A percentile compares a stretch with the other conserved stretches of the same genome.
These are phyloP conservation scores for Coniochaeta sp. DNA, from an alignment of 2,329 filamentous ascomycete species.

Conservation along the genomic window DNA sequence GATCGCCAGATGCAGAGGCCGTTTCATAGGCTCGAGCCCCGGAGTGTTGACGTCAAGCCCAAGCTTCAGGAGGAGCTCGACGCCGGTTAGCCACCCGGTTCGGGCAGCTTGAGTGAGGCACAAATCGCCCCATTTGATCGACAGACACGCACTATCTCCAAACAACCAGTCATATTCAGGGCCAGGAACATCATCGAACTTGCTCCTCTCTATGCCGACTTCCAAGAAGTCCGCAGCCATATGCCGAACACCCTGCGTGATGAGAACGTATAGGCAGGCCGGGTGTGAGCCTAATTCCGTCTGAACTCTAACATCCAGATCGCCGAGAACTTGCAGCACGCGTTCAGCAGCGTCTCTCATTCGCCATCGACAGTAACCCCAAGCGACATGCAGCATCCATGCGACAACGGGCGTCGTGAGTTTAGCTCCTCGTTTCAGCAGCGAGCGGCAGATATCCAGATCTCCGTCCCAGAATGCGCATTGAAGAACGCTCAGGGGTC, in stretches of 20 bases:
- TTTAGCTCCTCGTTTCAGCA: not conserved
- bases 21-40: not conserved
- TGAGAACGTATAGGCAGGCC: not conserved
- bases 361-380: slow-evolving; percentile 1
- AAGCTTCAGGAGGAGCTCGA: not conserved
- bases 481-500: not conserved
- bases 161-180: not conserved
- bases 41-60: not conserved
- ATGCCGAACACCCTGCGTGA: not conserved
- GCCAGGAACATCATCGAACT: not conserved
- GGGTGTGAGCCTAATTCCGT: not conserved
- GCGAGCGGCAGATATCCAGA: not conserved
- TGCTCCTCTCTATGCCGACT: not conserved
- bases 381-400: not conserved
- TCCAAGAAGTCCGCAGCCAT: not conserved
- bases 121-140: not conserved
- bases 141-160: not conserved
- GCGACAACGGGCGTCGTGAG: not conserved
- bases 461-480: slow-evolving; percentile 1
- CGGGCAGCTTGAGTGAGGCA: not conserved
- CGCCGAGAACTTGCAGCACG: not conserved
- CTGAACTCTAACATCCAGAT: not conserved
- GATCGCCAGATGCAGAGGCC: not conserved
- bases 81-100: not conserved
- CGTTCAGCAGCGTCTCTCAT: not conserved